These are phyloP conservation scores for Neolentinus lepideus DNA, from an alignment of 1,284 basidiomycete genomes.

Conservation along the genomic window DNA sequence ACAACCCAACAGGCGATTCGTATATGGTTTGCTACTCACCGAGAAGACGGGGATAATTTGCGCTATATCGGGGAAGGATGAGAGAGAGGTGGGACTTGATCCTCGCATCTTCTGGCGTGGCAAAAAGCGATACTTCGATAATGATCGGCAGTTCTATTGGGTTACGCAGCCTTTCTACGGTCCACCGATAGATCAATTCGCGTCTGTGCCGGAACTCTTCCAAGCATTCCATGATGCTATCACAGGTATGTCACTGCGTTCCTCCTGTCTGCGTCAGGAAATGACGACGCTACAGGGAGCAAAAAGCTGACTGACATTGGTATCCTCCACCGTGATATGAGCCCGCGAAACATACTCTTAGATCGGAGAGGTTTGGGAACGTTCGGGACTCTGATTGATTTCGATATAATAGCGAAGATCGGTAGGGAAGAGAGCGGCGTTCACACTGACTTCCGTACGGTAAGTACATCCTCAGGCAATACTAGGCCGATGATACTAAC, in stretches of 20 bases:
- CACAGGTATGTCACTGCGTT: background rate
- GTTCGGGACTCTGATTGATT: background rate
- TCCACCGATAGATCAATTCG: background rate
- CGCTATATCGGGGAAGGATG: background rate
- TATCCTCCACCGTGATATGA: background rate
- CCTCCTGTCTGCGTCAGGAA: background rate
- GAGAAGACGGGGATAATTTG: background rate
- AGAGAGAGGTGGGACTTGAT: background rate
- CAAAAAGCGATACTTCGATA: background rate
- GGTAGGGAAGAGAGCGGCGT: background rate
- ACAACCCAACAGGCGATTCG: background rate
- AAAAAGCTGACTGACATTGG: background rate
- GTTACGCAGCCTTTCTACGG: background rate
- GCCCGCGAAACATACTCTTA: background rate
- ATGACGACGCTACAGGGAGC: background rate
- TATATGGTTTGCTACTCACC: background rate
- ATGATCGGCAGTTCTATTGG: background rate
- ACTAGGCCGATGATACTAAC: background rate
- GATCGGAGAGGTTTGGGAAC: background rate
- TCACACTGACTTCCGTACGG: background rate
- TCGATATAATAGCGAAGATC: background rate
- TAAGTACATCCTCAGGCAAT: background rate
- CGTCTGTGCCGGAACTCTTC: background rate
- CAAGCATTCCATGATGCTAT: background rate
- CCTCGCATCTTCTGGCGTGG: background rate